phyloP scores from a whole-genome alignment of 2,329 filamentous ascomycete genomes.

The Diplodia scrobiculata region DNA sequence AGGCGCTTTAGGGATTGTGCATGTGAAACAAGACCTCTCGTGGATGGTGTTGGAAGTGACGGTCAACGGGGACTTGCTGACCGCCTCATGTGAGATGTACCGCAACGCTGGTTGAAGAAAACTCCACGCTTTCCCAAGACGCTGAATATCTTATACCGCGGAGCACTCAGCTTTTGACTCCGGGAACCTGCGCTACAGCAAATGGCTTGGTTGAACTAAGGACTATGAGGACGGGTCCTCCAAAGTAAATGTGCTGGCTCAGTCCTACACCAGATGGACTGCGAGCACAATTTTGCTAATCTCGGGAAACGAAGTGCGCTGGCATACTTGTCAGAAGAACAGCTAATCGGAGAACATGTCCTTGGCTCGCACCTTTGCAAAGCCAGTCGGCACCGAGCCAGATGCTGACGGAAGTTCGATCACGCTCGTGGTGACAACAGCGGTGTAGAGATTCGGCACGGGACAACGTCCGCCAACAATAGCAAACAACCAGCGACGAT shows the following conservation, averaged over 20 bases:
- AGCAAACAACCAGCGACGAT: constrained; percentile 15
- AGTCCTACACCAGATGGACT: constrained; percentile 2
- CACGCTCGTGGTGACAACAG: background rate
- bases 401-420: background rate
- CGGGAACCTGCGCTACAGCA: background rate
- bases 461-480: background rate
- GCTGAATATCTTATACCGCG: background rate
- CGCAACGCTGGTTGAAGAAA: background rate
- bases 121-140: background rate
- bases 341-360: background rate
- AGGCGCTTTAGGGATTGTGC: constrained; percentile 20
- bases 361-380: constrained; percentile 15
- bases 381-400: background rate
- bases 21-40: constrained; percentile 26
- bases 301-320: constrained; percentile 13
- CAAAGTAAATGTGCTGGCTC: background rate
- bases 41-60: constrained; percentile 23
- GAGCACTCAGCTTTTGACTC: background rate
- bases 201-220: background rate
- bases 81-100: constrained; percentile 17
- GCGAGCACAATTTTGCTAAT: background rate
- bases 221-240: background rate
- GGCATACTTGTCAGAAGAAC: constrained; percentile 26
- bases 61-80: constrained; percentile 23
- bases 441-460: background rate